Conservation (phyloP, 2,329 filamentous ascomycete genomes). For the Pezicula carpinea region DNA sequence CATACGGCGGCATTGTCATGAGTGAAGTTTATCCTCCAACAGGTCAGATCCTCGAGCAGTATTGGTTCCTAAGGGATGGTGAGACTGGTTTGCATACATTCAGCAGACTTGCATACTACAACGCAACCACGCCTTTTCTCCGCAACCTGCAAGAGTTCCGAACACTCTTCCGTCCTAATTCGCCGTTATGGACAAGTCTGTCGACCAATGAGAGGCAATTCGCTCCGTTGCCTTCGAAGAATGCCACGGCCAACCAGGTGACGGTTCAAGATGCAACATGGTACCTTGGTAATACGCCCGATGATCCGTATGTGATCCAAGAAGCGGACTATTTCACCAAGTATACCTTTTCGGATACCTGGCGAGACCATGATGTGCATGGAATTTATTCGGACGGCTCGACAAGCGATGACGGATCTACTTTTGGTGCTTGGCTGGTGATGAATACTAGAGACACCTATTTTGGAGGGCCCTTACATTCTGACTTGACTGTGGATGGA, state of each 20-base stretch:
- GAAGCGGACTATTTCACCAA: conserved; percentile 62
- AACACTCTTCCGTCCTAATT: conserved; percentile 56
- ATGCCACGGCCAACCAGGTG: conserved; percentile 36
- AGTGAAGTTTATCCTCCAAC: conserved; percentile 53
- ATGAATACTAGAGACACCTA: conserved; percentile 62
- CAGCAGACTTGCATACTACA: conserved; percentile 54
- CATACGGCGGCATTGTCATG: conserved; percentile 56
- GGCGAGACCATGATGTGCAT: conserved; percentile 54
- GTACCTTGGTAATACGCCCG: conserved; percentile 49
- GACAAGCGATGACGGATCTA: conserved; percentile 43
- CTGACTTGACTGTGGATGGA: conserved; percentile 58
- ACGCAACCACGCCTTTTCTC: conserved; percentile 49
- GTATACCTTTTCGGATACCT: conserved; percentile 56
- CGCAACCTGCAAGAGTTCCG: conserved; percentile 57
- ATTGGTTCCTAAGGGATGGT: conserved; percentile 58
- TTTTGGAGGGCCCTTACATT: conserved; percentile 57
- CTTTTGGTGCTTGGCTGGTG: conserved; percentile 58
- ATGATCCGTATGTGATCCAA: conserved; percentile 50
- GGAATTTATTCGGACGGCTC: conserved; percentile 50
- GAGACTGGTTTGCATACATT: conserved; percentile 61
- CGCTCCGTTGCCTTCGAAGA: conserved; percentile 45
- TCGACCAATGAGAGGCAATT: conserved; percentile 51
- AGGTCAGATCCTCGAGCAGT: conserved; percentile 56
- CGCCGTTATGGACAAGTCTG: conserved; percentile 56
- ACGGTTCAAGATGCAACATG: conserved; percentile 61